phyloP scores from a whole-genome alignment of 2,329 filamentous ascomycete genomes.

The Diaporthe citriasiana region DNA sequence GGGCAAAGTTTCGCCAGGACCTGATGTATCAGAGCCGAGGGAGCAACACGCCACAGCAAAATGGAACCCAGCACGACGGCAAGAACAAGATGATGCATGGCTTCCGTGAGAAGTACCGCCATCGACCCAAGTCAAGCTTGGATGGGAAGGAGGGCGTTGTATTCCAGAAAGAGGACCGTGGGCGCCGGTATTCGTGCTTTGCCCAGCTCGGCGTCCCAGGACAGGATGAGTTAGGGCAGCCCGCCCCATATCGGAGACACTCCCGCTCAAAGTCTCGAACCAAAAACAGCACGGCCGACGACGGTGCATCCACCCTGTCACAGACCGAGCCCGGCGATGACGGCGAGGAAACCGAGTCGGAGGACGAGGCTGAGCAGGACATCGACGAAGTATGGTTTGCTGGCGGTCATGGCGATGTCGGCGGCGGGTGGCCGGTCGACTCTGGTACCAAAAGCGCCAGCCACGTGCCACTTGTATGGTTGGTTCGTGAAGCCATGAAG shows the following conservation, averaged over 20 bases:
- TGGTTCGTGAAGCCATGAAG: slow-evolving; percentile 70
- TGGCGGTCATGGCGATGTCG: slow-evolving; percentile 83
- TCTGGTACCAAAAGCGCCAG: slow-evolving; percentile 72
- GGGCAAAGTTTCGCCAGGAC: slow-evolving; percentile 80
- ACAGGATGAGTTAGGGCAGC: slow-evolving; percentile 43
- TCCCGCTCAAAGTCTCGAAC: slow-evolving; percentile 49
- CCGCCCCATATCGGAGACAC: slow-evolving; percentile 59
- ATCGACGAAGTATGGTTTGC: slow-evolving; percentile 87
- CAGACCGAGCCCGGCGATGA: slow-evolving; percentile 46
- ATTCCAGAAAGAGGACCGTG: slow-evolving; percentile 20
- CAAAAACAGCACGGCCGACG: slow-evolving; percentile 47
- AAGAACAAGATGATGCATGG: slow-evolving; percentile 46
- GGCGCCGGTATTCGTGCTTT: slow-evolving; percentile 37
- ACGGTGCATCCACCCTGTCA: slow-evolving; percentile 51
- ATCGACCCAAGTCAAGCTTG: slow-evolving; percentile 9
- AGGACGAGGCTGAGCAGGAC: slow-evolving; percentile 72
- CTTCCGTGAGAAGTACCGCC: slow-evolving; percentile 55
- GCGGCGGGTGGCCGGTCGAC: slow-evolving; percentile 79
- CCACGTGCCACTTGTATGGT: slow-evolving; percentile 76
- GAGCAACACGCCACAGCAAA: slow-evolving; percentile 43
- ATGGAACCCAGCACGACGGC: not conserved
- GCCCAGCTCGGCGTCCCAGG: slow-evolving; percentile 29
- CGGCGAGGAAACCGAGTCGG: slow-evolving; percentile 57
- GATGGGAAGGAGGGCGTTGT: not conserved
- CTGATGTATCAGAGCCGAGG: slow-evolving; percentile 69